phyloP scores from a whole-genome alignment of 1,284 basidiomycete species.

The Sporisorium sorghi region DNA sequence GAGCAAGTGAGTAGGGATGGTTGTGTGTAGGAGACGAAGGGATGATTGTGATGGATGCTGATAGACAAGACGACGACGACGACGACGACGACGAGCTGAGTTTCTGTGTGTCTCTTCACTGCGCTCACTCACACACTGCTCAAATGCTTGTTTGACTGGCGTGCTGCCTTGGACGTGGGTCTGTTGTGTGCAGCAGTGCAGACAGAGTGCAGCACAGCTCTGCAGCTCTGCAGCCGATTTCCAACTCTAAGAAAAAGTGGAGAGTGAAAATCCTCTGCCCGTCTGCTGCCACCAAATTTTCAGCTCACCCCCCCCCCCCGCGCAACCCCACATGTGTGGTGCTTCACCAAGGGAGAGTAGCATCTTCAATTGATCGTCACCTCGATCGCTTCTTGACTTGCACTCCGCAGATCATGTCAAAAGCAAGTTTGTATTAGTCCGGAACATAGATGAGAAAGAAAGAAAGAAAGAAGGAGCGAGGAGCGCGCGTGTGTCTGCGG shows the following conservation, averaged over 20 bases:
- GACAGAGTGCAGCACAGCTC: too few species aligned
- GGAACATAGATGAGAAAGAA: background rate
- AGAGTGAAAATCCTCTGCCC: background rate
- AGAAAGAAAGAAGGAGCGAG: too few species aligned
- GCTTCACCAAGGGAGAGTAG: background rate
- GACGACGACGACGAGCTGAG: too few species aligned
- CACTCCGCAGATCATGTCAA: background rate
- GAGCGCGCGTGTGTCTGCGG: too few species aligned
- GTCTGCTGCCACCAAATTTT: slow-evolving; percentile 1
- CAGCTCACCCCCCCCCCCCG: background rate
- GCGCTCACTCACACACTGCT: background rate
- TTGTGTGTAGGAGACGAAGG: too few species aligned
- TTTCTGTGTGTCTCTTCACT: slow-evolving; percentile 1
- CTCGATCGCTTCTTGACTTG: background rate
- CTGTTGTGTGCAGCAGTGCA: slow-evolving; percentile 10
- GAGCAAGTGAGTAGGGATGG: too few species aligned
- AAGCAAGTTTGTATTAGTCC: background rate
- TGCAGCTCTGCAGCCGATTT: slow-evolving; percentile 7
- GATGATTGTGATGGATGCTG: background rate
- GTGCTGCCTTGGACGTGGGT: background rate
- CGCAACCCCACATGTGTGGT: background rate
- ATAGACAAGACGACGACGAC: too few species aligned
- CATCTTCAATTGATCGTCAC: background rate
- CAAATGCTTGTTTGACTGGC: background rate
- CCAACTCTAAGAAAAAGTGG: background rate